Evolutionary conservation across 2,329 filamentous ascomycete genomes (phyloP).

Genomic region (Monilinia laxa): DNA sequence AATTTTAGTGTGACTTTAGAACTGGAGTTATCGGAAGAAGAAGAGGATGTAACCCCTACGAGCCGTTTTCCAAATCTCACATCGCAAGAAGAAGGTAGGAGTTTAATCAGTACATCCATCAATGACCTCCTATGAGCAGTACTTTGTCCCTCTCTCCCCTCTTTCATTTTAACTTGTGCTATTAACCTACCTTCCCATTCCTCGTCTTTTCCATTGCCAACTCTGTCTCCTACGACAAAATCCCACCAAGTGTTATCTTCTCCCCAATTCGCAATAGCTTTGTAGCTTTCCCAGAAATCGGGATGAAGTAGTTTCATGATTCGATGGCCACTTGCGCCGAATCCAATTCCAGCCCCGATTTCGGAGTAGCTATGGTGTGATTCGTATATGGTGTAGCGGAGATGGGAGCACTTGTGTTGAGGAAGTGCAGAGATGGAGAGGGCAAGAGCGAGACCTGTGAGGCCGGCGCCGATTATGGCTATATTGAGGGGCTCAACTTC

Average conservation of each 20-base stretch:
- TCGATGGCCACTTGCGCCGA: constrained; percentile 10
- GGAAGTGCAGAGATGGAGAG: not conserved
- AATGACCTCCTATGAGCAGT: constrained; percentile 11
- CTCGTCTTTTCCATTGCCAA: not conserved
- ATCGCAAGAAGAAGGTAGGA: constrained; percentile 5
- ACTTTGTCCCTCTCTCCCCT: constrained; percentile 10
- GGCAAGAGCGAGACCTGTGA: not conserved
- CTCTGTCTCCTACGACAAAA: constrained; percentile 4
- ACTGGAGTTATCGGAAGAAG: not conserved
- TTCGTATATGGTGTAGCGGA: constrained; percentile 14
- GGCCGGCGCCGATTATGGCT: constrained; percentile 4
- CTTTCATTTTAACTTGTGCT: constrained; percentile 1
- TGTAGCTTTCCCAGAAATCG: constrained; percentile 3
- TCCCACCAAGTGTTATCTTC: constrained; percentile 10
- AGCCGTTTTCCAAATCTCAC: constrained; percentile 10
- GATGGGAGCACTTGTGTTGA: not conserved
- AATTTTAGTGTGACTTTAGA: not conserved
- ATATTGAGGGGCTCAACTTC: not conserved
- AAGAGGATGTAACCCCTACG: not conserved
- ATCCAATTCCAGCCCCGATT: constrained; percentile 10
- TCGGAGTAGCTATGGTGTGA: constrained; percentile 1
- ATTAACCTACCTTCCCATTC: constrained; percentile 7
- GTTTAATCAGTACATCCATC: constrained; percentile 11
- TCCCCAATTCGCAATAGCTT: constrained; percentile 12
- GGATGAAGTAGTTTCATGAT: constrained; percentile 12